Conservation (phyloP, 2,329 filamentous ascomycete species). For the Penicillium carneum region DNA sequence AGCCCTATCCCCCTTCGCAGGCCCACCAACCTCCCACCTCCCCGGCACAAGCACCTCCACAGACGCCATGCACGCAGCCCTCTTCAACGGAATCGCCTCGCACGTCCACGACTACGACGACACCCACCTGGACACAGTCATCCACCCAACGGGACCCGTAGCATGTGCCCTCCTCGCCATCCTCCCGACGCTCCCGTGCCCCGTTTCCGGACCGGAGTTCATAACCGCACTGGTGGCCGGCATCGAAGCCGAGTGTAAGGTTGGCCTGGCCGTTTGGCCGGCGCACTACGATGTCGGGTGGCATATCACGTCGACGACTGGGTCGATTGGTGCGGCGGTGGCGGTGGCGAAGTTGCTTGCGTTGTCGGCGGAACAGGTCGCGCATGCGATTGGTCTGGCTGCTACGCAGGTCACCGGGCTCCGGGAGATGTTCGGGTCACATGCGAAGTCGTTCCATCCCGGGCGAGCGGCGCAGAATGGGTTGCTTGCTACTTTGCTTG, state of each 20-base stretch:
- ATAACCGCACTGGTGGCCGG: conserved; percentile 61
- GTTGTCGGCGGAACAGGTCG: conserved; percentile 51
- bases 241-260: conserved; percentile 62
- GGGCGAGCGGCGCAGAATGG: conserved; percentile 63
- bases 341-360: conserved; percentile 33
- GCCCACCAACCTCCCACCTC: conserved; percentile 47
- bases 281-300: conserved; percentile 64
- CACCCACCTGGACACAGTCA: conserved; percentile 63
- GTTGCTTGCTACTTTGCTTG: conserved; percentile 57
- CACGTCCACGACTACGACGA: conserved; percentile 66
- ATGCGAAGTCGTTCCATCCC: conserved; percentile 64
- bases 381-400: conserved; percentile 62
- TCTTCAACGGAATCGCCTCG: conserved; percentile 63
- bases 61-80: conserved; percentile 59
- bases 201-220: conserved; percentile 56
- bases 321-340: conserved; percentile 62
- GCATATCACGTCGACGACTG: conserved; percentile 45
- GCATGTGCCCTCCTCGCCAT: conserved; percentile 56
- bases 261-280: conserved; percentile 61
- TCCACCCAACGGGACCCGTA: conserved; percentile 62
- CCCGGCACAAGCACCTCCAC: conserved; percentile 40
- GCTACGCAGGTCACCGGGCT: conserved; percentile 62
- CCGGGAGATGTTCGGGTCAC: conserved; percentile 63
- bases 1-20: conserved; percentile 50
- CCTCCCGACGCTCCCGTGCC: conserved; percentile 50